A percentile compares a stretch with the other conserved stretches of the same genome.
These are phyloP conservation scores for Skeletonema tropicum DNA, from an alignment of 108 stramenopile species.

Conservation along the genomic window DNA sequence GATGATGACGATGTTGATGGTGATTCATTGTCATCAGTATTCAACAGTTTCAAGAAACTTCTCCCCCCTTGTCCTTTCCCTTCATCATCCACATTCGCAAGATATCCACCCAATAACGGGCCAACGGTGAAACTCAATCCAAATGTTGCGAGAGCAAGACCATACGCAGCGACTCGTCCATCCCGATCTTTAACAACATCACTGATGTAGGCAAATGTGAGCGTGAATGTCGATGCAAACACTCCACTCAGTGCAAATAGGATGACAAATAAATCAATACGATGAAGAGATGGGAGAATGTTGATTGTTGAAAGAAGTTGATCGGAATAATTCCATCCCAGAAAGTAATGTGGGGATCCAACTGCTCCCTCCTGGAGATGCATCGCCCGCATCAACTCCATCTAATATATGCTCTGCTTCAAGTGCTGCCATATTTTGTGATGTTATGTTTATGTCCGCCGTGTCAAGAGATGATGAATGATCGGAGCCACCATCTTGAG, in stretches of 20 bases:
- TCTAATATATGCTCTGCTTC: constrained; percentile 3
- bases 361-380: constrained; percentile 15
- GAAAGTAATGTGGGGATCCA: neutral
- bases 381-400: constrained; percentile 30
- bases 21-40: constrained; percentile 18
- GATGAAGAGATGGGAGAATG: constrained; percentile 7
- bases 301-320: neutral
- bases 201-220: constrained; percentile 97
- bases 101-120: constrained; percentile 94
- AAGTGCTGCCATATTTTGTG: neutral
- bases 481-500: constrained; percentile 15
- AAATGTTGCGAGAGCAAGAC: constrained; percentile 95
- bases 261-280: constrained; percentile 68
- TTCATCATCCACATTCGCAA: constrained; percentile 56
- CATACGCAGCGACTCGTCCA: constrained; percentile 93
- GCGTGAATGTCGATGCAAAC: constrained; percentile 94
- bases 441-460: neutral
- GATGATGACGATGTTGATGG: neutral
- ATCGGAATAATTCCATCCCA: neutral
- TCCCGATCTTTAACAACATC: constrained; percentile 85
- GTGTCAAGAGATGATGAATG: neutral
- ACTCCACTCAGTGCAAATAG: constrained; percentile 86
- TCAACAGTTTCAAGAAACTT: constrained; percentile 48
- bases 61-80: constrained; percentile 43
- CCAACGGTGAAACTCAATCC: constrained; percentile 96